Base-by-base conservation (phyloP, 2,329 filamentous ascomycete genomes). In the Myriosclerotinia scirpicola region DNA sequence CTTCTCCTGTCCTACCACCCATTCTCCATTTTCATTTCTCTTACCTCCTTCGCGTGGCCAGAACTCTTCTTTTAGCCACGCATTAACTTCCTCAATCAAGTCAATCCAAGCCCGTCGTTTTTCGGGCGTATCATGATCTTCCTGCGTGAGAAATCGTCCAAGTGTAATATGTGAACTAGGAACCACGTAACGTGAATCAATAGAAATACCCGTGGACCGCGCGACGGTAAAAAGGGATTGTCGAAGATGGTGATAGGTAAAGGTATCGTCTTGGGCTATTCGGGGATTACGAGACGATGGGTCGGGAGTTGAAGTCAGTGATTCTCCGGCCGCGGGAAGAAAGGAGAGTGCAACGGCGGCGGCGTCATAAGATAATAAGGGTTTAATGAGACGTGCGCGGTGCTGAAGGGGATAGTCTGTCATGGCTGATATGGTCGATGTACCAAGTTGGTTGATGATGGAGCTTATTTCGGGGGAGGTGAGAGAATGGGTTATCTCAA, bases 101-200 rank as follows among this genome's bases (percentile, higher is more conserved):
- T 82, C 78, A 17, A 96, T 82, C 82, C 93, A 89, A n/a, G 73
- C 78, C 72, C 80, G 77, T 71, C 93, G 76, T 71, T 70, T 79
- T 65, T 75, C 77, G 6, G 79, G 77, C 9, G 83, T 83, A 48
- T 83, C 81, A 73, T 88, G 85, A 70, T 93, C 91, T 15, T 82
- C 80, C 52, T 87, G 83, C 12, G 82, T 84, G 54, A 97, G 83
- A 76, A 95, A 97, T 4, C 94, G 83, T 0, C 86, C 93, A 67
- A 98, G 85, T 0, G 94, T 97, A 74, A 97, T 85, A 79, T 98
- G 94, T 20, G 92, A 92, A 56, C 90, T 94, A 1, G 93, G 93
- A 2, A 96, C 92, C 34, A 93, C 88, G 76, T 97, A 98, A 67
- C 94, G 84, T 63, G 90, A 91, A 30, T 83, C 89, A 44, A 97